phyloP scores from a whole-genome alignment of 2,329 filamentous ascomycete species.

The Aspergillus sp. region DNA sequence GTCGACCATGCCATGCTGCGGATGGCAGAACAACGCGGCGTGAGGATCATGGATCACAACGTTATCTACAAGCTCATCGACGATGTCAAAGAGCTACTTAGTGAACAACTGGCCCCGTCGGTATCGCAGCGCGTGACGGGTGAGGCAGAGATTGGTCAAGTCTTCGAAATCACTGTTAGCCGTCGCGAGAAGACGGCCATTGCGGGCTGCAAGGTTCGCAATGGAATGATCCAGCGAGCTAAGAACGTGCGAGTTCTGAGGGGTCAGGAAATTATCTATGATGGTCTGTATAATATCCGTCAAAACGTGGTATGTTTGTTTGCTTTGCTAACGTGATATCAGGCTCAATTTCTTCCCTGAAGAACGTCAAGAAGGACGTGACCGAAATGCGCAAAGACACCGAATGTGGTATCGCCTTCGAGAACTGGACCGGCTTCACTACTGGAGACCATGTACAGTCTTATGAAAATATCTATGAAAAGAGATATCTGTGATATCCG shows the following conservation, averaged over 20 bases:
- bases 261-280: constrained; percentile 61
- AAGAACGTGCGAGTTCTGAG: constrained; percentile 65
- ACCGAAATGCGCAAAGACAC: constrained; percentile 79
- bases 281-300: constrained; percentile 55
- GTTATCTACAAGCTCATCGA: constrained; percentile 49
- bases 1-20: constrained; percentile 60
- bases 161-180: constrained; percentile 77
- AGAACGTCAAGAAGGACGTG: constrained; percentile 88
- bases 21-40: constrained; percentile 61
- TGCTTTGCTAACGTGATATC: not conserved
- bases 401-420: constrained; percentile 89
- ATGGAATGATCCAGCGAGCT: constrained; percentile 61
- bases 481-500: constrained; percentile 44
- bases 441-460: constrained; percentile 80
- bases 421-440: constrained; percentile 67
- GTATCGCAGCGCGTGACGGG: constrained; percentile 66
- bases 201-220: constrained; percentile 80
- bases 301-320: no score
- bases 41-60: constrained; percentile 74
- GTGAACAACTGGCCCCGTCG: constrained; percentile 58
- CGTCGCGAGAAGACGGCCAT: constrained; percentile 63
- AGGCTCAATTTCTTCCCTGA: constrained; percentile 75
- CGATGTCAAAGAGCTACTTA: constrained; percentile 51
- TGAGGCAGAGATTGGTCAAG: constrained; percentile 74
- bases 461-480: constrained; percentile 70